These are phyloP conservation scores for Schizosaccharomyces versatilis DNA, from an alignment of 1,139 yeast genomes.

Conservation along the genomic window DNA sequence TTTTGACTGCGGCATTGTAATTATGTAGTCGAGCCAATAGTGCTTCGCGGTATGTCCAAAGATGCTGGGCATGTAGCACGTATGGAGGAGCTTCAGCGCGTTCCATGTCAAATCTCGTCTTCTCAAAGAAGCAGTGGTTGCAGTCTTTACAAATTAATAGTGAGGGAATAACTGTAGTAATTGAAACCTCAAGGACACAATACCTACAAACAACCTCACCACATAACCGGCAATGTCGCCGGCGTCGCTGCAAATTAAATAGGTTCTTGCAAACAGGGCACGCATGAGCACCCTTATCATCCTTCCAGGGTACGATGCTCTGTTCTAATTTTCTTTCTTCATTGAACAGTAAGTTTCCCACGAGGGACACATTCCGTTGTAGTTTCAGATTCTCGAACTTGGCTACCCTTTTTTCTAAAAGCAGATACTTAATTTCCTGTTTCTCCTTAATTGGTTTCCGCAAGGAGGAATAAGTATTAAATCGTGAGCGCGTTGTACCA, in stretches of 20 bases:
- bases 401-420: conserved; percentile 42
- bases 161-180: background rate
- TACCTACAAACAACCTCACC: conserved; percentile 68
- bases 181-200: conserved; percentile 37
- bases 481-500: conserved; percentile 26
- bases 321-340: conserved; percentile 24
- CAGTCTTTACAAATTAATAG: background rate
- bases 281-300: conserved; percentile 27
- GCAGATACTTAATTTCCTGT: conserved; percentile 16
- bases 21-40: background rate
- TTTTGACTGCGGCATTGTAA: background rate
- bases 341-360: conserved; percentile 8
- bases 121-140: background rate
- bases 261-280: conserved; percentile 44
- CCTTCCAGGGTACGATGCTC: conserved; percentile 47
- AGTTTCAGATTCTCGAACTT: conserved; percentile 22
- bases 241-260: conserved; percentile 41
- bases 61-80: conserved; percentile 2
- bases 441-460: conserved; percentile 12
- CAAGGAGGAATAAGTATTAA: conserved; percentile 22
- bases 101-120: background rate
- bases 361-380: background rate
- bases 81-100: background rate
- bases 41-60: conserved; percentile 13
- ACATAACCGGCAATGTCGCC: conserved; percentile 77